phyloP scores from a whole-genome alignment of 176 grass and related monocot genomes.

The Eleusine indica region DNA sequence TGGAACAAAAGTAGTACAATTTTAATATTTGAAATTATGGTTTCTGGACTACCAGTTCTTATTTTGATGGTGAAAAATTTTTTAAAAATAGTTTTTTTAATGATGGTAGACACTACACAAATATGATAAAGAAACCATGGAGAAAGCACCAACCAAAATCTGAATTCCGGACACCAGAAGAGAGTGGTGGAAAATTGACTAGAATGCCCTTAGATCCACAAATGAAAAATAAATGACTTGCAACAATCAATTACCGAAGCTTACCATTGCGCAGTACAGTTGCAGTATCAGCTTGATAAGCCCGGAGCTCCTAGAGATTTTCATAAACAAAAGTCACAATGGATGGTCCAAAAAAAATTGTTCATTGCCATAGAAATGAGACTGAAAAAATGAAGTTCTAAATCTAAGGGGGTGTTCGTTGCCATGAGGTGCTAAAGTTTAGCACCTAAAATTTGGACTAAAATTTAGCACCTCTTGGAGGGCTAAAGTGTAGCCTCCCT shows the following conservation, averaged over 20 bases:
- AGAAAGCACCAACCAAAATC: neutral
- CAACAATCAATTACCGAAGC: constrained; percentile 13
- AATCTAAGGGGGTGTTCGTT: neutral
- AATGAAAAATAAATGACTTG: constrained; percentile 20
- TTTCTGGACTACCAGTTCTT: neutral
- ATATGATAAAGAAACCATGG: neutral
- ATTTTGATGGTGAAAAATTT: neutral
- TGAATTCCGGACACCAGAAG: neutral
- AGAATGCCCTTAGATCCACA: neutral
- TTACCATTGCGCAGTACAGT: constrained; percentile 94
- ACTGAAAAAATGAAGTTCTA: constrained; percentile 2
- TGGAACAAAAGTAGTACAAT: neutral
- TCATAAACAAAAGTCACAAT: constrained; percentile 36
- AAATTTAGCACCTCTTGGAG: too few species aligned
- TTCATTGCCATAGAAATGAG: neutral
- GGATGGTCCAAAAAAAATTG: neutral
- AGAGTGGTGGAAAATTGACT: neutral
- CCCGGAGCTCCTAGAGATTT: constrained; percentile 78
- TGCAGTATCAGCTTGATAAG: constrained; percentile 99
- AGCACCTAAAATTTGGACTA: too few species aligned
- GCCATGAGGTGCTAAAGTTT: too few species aligned
- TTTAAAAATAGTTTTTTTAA: neutral
- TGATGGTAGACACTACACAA: neutral
- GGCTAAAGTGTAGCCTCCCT: too few species aligned
- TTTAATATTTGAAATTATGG: neutral